Evolutionary conservation across 495 filamentous ascomycete species (phyloP), one percentile per base, ranked within the genome.

Genomic region (Astrocystis sublimbata): DNA sequence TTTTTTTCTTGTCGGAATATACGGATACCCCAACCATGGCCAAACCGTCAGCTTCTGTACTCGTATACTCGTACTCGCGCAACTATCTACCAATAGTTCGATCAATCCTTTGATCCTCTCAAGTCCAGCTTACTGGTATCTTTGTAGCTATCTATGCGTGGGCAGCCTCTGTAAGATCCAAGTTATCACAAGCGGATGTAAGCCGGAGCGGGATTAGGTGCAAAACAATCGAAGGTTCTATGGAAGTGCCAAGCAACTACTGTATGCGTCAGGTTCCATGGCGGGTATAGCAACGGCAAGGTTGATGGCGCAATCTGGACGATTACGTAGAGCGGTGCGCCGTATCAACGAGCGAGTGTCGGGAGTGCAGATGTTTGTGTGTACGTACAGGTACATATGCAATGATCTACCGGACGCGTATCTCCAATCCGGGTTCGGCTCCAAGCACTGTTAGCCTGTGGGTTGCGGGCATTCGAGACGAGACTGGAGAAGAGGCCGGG

Each of bases 31-130:
- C 31, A 38, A 47, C 42, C 42, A 26, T 35, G 3, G 41, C 56
- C 56, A 26, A 30, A 35, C 17, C 12, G 56, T 49, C 41, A 46
- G 56, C 42, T 28, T n/a, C 42, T 19, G 36, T 21, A 26, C 38
- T 24, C 41, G 46, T 19, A 42, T 36, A 42, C 56, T 42, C 56
- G 31, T 49, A 49, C 41, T 31, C 56, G 49, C 26, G 56, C n/a
- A n/a, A n/a, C n/a, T n/a, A n/a, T n/a, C n/a, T 23, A 52, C 49
- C 49, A 56, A 49, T 6, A 47, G 17, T 28, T 28, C 13, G 36
- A 58, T 58, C 13, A 47, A 58, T 58, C 56, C 56, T 58, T 58
- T 23, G 21, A 58, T 58, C 56, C 56, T 58, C 49, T 42, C 0
- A 23, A 10, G 12, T 38, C 56, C 31, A 19, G 30, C 31, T 36